These are phyloP conservation scores for Aschersonia sp. DNA, from an alignment of 2,329 filamentous ascomycete genomes.

Conservation along the genomic window DNA sequence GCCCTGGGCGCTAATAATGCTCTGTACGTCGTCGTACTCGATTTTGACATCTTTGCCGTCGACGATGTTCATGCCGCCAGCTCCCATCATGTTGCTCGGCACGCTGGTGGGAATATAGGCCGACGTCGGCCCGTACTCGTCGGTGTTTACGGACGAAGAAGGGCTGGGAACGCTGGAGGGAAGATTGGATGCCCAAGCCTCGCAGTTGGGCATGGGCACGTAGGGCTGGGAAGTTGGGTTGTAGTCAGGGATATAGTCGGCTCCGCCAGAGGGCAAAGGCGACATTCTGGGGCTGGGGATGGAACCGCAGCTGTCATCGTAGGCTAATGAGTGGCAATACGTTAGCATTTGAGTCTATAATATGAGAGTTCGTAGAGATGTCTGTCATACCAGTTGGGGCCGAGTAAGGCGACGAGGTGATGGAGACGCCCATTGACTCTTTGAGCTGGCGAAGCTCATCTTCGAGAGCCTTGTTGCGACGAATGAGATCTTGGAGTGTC, in stretches of 20 bases:
- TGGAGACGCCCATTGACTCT: slow-evolving; percentile 28
- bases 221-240: slow-evolving; percentile 17
- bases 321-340: slow-evolving; percentile 15
- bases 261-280: slow-evolving; percentile 23
- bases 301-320: slow-evolving; percentile 22
- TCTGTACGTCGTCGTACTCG: slow-evolving; percentile 23
- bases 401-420: slow-evolving; percentile 25
- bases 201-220: slow-evolving; percentile 24
- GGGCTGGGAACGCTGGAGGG: slow-evolving; percentile 37
- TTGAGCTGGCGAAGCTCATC: slow-evolving; percentile 32
- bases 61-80: slow-evolving; percentile 9
- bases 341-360: slow-evolving; percentile 1
- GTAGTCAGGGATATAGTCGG: slow-evolving; percentile 31
- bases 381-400: slow-evolving; percentile 20
- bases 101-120: slow-evolving; percentile 35
- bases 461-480: slow-evolving; percentile 38
- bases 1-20: slow-evolving; percentile 6
- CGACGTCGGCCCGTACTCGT: slow-evolving; percentile 26
- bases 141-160: slow-evolving; percentile 30
- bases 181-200: slow-evolving; percentile 30
- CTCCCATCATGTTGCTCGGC: slow-evolving; percentile 24
- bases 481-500: slow-evolving; percentile 35
- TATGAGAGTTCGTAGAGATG: slow-evolving; percentile 2
- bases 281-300: slow-evolving; percentile 29
- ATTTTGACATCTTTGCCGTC: slow-evolving; percentile 22